phyloP scores from a whole-genome alignment of 257 asterid species.

The Haberlea rhodopensis region DNA sequence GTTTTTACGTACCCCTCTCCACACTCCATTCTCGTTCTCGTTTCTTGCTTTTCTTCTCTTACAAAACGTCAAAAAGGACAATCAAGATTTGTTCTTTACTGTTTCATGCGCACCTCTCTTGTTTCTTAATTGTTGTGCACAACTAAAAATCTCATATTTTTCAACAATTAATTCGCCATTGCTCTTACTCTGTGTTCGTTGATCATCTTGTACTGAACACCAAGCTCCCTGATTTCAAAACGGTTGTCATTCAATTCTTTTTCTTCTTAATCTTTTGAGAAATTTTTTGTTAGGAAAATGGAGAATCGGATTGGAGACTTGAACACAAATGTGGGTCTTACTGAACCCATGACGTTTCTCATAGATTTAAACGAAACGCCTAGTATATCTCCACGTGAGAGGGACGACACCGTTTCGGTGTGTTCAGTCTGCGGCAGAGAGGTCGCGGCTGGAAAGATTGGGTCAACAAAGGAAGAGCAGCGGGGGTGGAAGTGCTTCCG shows the following conservation, averaged over 20 bases:
- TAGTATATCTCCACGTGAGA: slow-evolving; percentile 59
- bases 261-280: slow-evolving; percentile 2
- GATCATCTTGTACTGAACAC: not conserved
- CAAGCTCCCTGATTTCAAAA: not conserved
- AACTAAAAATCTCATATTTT: not conserved
- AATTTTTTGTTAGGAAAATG: slow-evolving; percentile 23
- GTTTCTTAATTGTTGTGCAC: not conserved
- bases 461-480: slow-evolving; percentile 35
- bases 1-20: slow-evolving; percentile 32
- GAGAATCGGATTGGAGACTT: slow-evolving; percentile 22
- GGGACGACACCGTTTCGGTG: slow-evolving; percentile 34
- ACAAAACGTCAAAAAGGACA: slow-evolving; percentile 19
- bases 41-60: slow-evolving; percentile 10
- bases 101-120: slow-evolving; percentile 21
- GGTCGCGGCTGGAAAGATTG: slow-evolving; percentile 38
- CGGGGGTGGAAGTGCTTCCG: slow-evolving; percentile 59
- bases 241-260: not conserved
- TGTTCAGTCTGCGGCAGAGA: slow-evolving; percentile 51
- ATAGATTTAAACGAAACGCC: slow-evolving; percentile 82
- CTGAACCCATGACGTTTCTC: slow-evolving; percentile 40
- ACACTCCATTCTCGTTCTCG: slow-evolving; percentile 7
- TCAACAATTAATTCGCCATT: slow-evolving; percentile 24
- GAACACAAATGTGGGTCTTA: slow-evolving; percentile 29
- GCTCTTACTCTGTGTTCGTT: slow-evolving; percentile 21
- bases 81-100: slow-evolving; percentile 23